These are phyloP conservation scores for Schizochytrium sp. DNA, from an alignment of 108 stramenopile species.

Conservation along the genomic window DNA sequence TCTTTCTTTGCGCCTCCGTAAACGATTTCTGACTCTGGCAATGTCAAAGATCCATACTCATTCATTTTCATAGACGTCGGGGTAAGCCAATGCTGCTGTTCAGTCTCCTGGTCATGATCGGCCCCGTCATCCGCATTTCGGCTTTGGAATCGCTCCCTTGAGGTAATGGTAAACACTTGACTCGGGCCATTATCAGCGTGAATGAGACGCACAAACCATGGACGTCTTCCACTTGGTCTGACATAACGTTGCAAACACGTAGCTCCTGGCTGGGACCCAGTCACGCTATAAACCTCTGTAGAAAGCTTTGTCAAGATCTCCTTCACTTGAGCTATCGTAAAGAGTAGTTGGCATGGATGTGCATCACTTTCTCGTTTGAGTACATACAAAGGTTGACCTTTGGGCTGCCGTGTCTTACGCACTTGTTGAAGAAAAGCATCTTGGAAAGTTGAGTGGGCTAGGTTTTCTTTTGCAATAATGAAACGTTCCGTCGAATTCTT, in stretches of 20 bases:
- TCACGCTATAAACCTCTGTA: background rate
- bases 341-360: background rate
- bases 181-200: background rate
- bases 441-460: background rate
- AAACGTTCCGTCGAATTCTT: background rate
- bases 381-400: background rate
- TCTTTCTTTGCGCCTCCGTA: conserved; percentile 23
- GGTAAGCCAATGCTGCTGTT: background rate
- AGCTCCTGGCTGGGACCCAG: background rate
- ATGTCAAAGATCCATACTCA: background rate
- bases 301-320: background rate
- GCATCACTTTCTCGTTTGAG: background rate
- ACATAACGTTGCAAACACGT: conserved; percentile 9
- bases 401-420: background rate
- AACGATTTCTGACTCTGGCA: background rate
- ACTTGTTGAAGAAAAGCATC: background rate
- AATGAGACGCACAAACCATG: conserved; percentile 37
- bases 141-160: background rate
- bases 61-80: background rate
- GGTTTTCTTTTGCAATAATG: conserved; percentile 2
- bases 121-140: background rate
- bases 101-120: background rate
- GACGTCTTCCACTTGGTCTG: background rate
- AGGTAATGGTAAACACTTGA: background rate
- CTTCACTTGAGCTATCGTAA: background rate